Evolutionary conservation across 177 flowering plant genomes (phyloP), one percentile per base, ranked within the genome.

Genomic region (Vitis hybrid): DNA sequence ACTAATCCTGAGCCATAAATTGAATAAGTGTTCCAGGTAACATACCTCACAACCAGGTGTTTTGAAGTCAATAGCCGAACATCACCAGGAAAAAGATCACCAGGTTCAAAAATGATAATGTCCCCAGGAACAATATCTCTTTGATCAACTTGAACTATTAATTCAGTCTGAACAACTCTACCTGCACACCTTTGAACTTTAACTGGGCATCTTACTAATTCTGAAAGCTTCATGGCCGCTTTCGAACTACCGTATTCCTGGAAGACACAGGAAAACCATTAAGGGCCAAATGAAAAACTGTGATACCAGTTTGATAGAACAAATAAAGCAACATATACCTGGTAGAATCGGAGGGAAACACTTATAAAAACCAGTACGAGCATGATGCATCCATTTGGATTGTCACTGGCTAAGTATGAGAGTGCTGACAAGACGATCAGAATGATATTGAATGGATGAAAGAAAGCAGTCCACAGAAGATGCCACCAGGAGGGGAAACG

Each of bases 181-280:
- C 96, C 93, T 2, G 93, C 96, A 77, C 96, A 91, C 71, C 96
- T 83, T 73, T 91, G 96, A 74, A 88, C 93, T 85, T 81, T 91
- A 52, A 88, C 82, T 0, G 96, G 93, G 63, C 83, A 84, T 74
- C 84, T 83, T 54, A 91, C 80, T 20, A 84, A 82, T 73, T 88
- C 92, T 14, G 86, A 81, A 50, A 91, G 86, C 72, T 78, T 87
- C 90, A 85, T 87, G 17, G 93, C 93, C 60, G 96, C 93, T 76
- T 88, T 89, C 15, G 91, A 87, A 72, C 96, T 89, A 80, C 80
- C 83, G 41, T 74, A 79, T 74, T 91, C 93, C 93, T 89, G 84
- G 67, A 53, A 76, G 9, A 32, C 30, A 63, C 8, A 11, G 8
- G 20, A 68, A 57, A 51, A 48, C 41, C 1, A 60, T 53, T 70